Evolutionary conservation across 371 early-diverging fungal genomes (phyloP), one percentile per base, ranked within the genome.

Genomic region (Nematocida homosporus): DNA sequence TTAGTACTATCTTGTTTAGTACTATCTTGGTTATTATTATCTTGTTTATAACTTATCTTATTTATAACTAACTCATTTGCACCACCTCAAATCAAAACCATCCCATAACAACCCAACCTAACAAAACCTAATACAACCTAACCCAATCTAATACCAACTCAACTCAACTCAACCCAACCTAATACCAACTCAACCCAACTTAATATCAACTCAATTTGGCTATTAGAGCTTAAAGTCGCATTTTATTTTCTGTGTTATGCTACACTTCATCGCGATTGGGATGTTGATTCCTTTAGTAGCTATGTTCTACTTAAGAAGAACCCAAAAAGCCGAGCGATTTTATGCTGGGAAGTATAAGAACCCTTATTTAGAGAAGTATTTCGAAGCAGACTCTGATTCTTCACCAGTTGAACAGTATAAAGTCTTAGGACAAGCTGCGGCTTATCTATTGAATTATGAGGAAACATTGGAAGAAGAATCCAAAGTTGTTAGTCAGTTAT

Each of bases 221-320:
- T 59, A 13, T 13, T 5, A 48, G 13, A 37, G 25, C 8, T 16
- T 65, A 56, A 56, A 61, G 4, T 59, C 16, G 5, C 40, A 18
- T 59, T 41, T 59, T 72, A 20, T 59, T 61, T 18, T 72, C 44
- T n/a, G 51, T 48, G 27, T 44, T 30, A 72, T 72, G 75, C 40
- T 72, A 27, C n/a, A 50, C 44, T 72, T 72, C 47, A 38, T 72
- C 37, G 60, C 50, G 23, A 44, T 72, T 48, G 53, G 61, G 8
- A n/a, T 61, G 10, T 38, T 61, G 20, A 72, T 72, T 51, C 53
- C 53, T 4, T 27, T 72, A 27, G 16, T 13, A 34, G 41, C 59
- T 5, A 30, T 57, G 20, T 25, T 72, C 5, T 59, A 60, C 34
- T 61, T 72, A 23, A 44, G 75, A 23, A 72, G 61, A 61, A 48